phyloP scores from a whole-genome alignment of 2,329 filamentous ascomycete genomes.

The Diaporthe citriasiana region DNA sequence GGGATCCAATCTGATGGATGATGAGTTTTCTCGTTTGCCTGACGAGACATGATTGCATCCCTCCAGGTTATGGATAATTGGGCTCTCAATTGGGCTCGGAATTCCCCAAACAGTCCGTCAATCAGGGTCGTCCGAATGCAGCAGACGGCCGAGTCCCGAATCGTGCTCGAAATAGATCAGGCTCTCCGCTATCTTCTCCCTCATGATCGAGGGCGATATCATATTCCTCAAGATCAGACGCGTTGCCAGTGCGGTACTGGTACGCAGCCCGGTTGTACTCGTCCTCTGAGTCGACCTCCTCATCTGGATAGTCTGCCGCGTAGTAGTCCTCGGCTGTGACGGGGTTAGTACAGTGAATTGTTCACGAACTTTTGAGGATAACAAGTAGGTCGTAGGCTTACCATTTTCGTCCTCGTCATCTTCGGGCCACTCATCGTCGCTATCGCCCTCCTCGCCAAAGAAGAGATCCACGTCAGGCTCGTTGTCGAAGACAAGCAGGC shows the following conservation, averaged over 20 bases:
- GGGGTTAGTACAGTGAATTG: slow-evolving; percentile 33
- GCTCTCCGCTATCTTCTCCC: slow-evolving; percentile 45
- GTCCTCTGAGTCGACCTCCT: slow-evolving; percentile 81
- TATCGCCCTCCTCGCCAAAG: slow-evolving; percentile 72
- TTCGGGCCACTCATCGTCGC: slow-evolving; percentile 69
- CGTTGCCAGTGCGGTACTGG: slow-evolving; percentile 65
- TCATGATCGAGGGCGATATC: slow-evolving; percentile 54
- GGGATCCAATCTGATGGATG: background rate
- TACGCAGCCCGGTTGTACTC: slow-evolving; percentile 72
- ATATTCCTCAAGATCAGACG: slow-evolving; percentile 69
- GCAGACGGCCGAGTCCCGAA: slow-evolving; percentile 45
- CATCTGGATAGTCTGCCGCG: slow-evolving; percentile 84
- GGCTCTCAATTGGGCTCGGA: background rate
- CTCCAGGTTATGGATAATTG: too few species aligned
- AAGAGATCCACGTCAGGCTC: slow-evolving; percentile 73
- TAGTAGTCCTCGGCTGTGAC: slow-evolving; percentile 81
- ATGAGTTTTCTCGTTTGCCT: background rate
- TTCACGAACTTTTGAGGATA: slow-evolving; percentile 16
- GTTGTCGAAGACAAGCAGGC: slow-evolving; percentile 69
- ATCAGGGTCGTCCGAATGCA: slow-evolving; percentile 39
- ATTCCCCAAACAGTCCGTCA: background rate
- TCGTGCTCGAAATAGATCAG: slow-evolving; percentile 34
- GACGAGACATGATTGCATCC: background rate
- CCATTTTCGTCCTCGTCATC: slow-evolving; percentile 78
- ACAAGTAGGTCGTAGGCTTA: slow-evolving; percentile 52